These are phyloP conservation scores for Cercospora brassicicola DNA, from an alignment of 2,329 filamentous ascomycete genomes.

Conservation along the genomic window DNA sequence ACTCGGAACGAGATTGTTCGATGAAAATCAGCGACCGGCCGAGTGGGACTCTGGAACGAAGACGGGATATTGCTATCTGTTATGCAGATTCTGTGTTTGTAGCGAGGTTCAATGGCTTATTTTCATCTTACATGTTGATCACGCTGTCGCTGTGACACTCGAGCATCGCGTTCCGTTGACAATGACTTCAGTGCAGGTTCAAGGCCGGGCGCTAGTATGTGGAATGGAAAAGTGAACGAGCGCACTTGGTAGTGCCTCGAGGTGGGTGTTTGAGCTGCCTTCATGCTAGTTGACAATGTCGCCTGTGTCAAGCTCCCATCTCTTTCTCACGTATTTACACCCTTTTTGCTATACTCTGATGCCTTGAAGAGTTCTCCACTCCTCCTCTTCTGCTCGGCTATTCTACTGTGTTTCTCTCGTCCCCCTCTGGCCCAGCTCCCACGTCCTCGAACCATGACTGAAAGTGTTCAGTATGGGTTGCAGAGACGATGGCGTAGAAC, in stretches of 20 bases:
- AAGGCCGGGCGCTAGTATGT: neutral
- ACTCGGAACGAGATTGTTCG: neutral
- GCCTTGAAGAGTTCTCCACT: neutral
- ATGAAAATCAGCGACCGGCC: conserved; percentile 5
- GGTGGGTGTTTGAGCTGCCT: neutral
- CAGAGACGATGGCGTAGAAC: neutral
- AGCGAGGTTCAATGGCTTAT: conserved; percentile 5
- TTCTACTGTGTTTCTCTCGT: neutral
- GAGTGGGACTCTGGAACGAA: conserved; percentile 36
- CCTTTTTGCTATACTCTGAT: neutral
- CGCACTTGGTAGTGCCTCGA: neutral
- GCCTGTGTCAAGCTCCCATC: neutral
- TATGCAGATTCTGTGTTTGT: conserved; percentile 12
- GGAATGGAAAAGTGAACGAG: neutral
- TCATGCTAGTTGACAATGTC: neutral
- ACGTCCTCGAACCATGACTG: neutral
- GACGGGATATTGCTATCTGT: conserved; percentile 13
- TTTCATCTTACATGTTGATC: neutral
- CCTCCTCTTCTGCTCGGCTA: neutral
- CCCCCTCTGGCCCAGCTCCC: neutral
- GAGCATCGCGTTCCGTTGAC: neutral
- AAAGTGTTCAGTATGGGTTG: neutral
- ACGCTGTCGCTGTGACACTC: neutral
- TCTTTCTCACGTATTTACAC: neutral
- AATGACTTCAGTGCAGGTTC: neutral